Base-by-base conservation (phyloP, 768 basidiomycete genomes). In the Mycena rosella region DNA sequence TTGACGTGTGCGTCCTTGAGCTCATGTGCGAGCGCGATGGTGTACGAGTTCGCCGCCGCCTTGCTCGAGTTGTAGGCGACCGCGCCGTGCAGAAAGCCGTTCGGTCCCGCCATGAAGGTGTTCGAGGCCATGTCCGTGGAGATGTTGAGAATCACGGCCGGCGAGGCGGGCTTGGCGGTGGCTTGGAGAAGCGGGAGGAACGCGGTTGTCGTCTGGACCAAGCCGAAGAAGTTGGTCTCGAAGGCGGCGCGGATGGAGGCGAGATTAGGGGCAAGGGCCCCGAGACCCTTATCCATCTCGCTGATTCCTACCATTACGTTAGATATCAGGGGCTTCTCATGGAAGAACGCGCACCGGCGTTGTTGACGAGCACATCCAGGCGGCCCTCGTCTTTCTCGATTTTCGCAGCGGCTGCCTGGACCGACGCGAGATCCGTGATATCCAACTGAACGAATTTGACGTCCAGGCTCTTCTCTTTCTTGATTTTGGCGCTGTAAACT, bases 51-150 rank as follows among this genome's bases (percentile, higher is more conserved):
- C 0, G 87, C 88, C 10, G 91, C 92, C 0, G 87, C 90, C 79
- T 92, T 92, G 67, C 87, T 89, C 2, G 90, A 88, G 71, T 91
- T 91, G 74, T 92, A 92, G 10, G 84, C 84, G 29, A 81, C 78
- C 24, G 78, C 59, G 30, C 52, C 3, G 71, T 84, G 81, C 17
- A 81, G 65, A 26, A 44, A 17, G 3, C 77, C 71, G 30, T 80
- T 69, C 4, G 77, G 75, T 24, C 71, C 64, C 9, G 84, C 78
- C 72, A 81, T 80, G 47, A 63, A 61, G 0, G 75, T 60, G 72
- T 84, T 86, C 24, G 84, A 85, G 1, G 82, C 81, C 83, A 86
- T 83, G 73, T 84, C 83, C 17, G 78, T 78, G 30, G 75, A 74
- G 26, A 86, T 83, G 59, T 83, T 81, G 60, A 84, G 62, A 59